These are phyloP conservation scores for Aureobasidium namibiae DNA, from an alignment of 2,329 filamentous ascomycete species.

Conservation along the genomic window DNA sequence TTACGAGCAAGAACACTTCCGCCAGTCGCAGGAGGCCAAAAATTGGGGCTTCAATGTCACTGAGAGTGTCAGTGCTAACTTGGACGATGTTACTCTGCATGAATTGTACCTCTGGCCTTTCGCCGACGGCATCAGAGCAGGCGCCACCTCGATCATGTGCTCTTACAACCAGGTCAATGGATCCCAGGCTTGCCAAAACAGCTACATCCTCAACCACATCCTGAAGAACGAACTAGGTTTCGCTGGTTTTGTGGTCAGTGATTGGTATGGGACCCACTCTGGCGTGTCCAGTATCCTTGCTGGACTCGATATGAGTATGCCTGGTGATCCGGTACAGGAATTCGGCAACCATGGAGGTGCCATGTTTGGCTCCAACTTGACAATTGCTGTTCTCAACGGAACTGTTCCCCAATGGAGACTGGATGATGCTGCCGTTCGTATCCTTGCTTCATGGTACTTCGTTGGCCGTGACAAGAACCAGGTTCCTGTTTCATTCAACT, in stretches of 20 bases:
- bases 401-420: conserved; percentile 27
- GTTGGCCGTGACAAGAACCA: conserved; percentile 42
- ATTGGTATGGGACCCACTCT: conserved; percentile 59
- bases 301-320: conserved; percentile 61
- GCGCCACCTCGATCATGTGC: conserved; percentile 55
- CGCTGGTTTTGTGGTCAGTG: conserved; percentile 58
- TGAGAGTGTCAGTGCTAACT: conserved; percentile 52
- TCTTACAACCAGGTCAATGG: conserved; percentile 64
- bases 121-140: conserved; percentile 51
- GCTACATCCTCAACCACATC: conserved; percentile 57
- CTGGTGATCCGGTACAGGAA: conserved; percentile 33
- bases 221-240: conserved; percentile 64
- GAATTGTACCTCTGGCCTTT: conserved; percentile 56
- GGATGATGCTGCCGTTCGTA: conserved; percentile 36
- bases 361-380: conserved; percentile 21
- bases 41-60: conserved; percentile 32
- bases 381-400: conserved; percentile 22
- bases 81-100: conserved; percentile 51
- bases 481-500: conserved; percentile 37
- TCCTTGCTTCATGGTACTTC: conserved; percentile 43
- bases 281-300: conserved; percentile 51
- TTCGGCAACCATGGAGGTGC: conserved; percentile 19
- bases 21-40: conserved; percentile 25
- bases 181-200: conserved; percentile 55
- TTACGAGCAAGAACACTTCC: conserved; percentile 52